Base-by-base conservation (phyloP, 106 monocot species). In the Amphibolis antarctica region DNA sequence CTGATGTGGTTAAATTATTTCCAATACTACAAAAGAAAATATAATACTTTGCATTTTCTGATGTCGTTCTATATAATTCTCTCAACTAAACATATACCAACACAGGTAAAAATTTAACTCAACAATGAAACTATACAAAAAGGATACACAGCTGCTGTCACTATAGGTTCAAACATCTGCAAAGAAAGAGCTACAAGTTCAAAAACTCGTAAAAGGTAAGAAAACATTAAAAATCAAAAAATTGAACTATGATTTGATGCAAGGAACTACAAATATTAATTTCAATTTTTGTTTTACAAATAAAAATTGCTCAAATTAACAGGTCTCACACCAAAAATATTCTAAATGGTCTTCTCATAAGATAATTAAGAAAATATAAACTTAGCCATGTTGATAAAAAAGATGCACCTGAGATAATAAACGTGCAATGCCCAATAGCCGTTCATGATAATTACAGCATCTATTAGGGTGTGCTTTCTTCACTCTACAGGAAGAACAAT, bases 81-180 rank as follows among this genome's bases (percentile, higher is more conserved):
- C n/a, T n/a, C n/a, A n/a, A n/a, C n/a, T n/a, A n/a, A n/a, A n/a
- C n/a, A n/a, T n/a, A n/a, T n/a, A n/a, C n/a, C n/a, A n/a, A n/a
- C n/a, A n/a, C 5, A 2, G 24, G 13, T 5, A 59, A 30, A 17
- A 42, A 42, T 30, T 11, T 30, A 61, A 27, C 5, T 49, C 3
- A 14, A 22, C 13, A 67, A 10, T 46, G 36, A 50, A 22, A 30
- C 1, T 52, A 45, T 44, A 67, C 23, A 20, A 53, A 64, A 81
- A 91, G 90, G 90, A 86, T 91, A 91, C 90, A 62, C 81, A 53
- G 83, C 80, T 59, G 81, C 83, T 51, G 70, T 74, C 9, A 92
- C 44, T 66, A 86, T 71, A 23, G 91, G 86, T 75, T 92, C 91
- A 49, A 72, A 46, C 83, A 86, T 86, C 91, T 92, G 81, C 64